Conservation (phyloP, 352 stramenopile genomes). For the Thalassiosira hispida region DNA sequence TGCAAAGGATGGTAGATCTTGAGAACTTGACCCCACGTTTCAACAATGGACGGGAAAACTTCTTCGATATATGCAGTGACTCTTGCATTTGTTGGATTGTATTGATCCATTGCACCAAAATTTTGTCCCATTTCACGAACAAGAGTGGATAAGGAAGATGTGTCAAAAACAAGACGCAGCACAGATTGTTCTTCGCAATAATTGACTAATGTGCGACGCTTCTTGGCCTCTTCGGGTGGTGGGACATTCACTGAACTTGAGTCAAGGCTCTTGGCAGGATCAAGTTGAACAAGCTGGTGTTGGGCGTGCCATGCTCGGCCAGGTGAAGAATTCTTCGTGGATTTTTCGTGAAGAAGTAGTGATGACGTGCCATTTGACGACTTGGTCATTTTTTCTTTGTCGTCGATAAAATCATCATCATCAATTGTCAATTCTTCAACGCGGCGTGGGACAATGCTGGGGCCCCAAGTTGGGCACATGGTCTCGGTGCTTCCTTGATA, state of each 20-base stretch:
- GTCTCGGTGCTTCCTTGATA: slow-evolving; percentile 1
- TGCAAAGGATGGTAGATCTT: slow-evolving; percentile 21
- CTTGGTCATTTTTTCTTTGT: background rate
- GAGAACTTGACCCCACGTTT: slow-evolving; percentile 34
- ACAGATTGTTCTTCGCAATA: slow-evolving; percentile 13
- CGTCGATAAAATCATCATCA: slow-evolving; percentile 12
- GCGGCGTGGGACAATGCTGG: slow-evolving; percentile 34
- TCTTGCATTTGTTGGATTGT: slow-evolving; percentile 30
- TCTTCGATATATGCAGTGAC: slow-evolving; percentile 34
- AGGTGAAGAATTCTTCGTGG: slow-evolving; percentile 2
- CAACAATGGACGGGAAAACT: slow-evolving; percentile 37
- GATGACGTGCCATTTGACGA: background rate
- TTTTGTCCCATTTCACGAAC: slow-evolving; percentile 27
- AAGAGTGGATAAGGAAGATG: slow-evolving; percentile 20
- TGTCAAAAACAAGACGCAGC: slow-evolving; percentile 37
- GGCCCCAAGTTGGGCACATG: slow-evolving; percentile 45
- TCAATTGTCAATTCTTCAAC: slow-evolving; percentile 13
- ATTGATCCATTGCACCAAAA: slow-evolving; percentile 33
- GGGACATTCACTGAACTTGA: slow-evolving; percentile 8
- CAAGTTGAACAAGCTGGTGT: slow-evolving; percentile 37
- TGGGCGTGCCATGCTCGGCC: slow-evolving; percentile 28
- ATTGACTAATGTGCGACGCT: slow-evolving; percentile 22
- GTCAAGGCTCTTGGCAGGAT: slow-evolving; percentile 11
- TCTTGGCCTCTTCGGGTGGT: slow-evolving; percentile 26
- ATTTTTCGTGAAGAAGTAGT: background rate